Base-by-base conservation (phyloP, 441 rosid species). In the Jatropha multifida region DNA sequence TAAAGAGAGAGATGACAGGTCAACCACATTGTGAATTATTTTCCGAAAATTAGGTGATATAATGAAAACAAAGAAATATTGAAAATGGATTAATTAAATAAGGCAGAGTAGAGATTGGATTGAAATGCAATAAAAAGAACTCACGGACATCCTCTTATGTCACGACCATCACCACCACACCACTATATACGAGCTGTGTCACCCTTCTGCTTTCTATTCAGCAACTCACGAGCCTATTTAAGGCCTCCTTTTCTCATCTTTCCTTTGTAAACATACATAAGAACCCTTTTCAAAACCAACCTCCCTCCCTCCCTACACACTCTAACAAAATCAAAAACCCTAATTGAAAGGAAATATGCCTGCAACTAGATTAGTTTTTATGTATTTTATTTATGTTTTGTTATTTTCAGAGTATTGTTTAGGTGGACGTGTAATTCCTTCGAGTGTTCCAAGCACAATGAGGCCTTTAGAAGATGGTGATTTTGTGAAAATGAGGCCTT, bases 191-290 rank as follows among this genome's bases (percentile, higher is more conserved):
- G 23, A 23, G 23, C 23, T 23, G 23, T 69, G 58, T 38, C 14
- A 26, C 9, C 10, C 60, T 12, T 69, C 77, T 64, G 76, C 73
- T 72, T 78, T 76, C 69, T 77, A 23, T 23, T 78, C 84, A 60
- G 77, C 79, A 71, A 44, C 65, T 86, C 96, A 91, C 96, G 91
- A 88, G 93, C 82, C 85, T 80, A 90, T 91, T 91, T 86, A 91
- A 83, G 73, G 65, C 78, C 74, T 79, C 74, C 69, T 65, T 56
- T 27, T 9, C 17, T 44, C 66, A 37, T 54, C 75, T 61, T 44
- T 8, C 38, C 51, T 18, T 49, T 4, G 46, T 7, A 42, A 42
- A 42, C 46, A 23, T 23, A 23, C 23, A 23, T 42, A 4, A 42
- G 4, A 18, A 55, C 65, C 18, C 27, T 68, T 2, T 41, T 68